phyloP scores from a whole-genome alignment of 2,329 filamentous ascomycete species.

The Alternaria sp. region DNA sequence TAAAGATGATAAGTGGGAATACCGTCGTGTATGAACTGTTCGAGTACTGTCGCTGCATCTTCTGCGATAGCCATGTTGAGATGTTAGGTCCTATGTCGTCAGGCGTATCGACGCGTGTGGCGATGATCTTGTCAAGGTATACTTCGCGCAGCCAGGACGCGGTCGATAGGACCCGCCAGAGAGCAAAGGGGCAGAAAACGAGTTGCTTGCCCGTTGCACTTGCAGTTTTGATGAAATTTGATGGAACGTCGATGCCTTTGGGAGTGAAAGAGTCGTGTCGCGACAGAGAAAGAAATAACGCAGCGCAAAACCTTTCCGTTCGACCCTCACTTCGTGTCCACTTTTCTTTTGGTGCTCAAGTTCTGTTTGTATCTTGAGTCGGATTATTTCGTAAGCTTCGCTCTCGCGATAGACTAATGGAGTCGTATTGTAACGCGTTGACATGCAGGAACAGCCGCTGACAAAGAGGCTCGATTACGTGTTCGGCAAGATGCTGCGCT shows the following conservation, averaged over 20 bases:
- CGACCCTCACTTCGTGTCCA: not conserved
- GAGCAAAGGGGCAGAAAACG: not conserved
- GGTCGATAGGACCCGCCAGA: not conserved
- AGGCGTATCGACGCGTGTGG: slow-evolving; percentile 2
- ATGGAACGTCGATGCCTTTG: slow-evolving; percentile 26
- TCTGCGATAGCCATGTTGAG: slow-evolving; percentile 55
- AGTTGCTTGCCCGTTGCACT: not conserved
- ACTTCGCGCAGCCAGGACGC: not conserved
- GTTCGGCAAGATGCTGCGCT: slow-evolving; percentile 34
- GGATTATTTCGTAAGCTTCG: not conserved
- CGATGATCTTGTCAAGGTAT: not conserved
- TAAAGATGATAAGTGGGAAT: slow-evolving; percentile 6
- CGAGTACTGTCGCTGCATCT: slow-evolving; percentile 74
- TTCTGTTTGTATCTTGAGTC: not conserved
- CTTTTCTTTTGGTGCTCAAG: not conserved
- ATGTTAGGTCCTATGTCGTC: not conserved
- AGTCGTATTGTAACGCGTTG: slow-evolving; percentile 7
- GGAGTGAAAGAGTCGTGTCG: slow-evolving; percentile 18
- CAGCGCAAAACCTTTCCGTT: not conserved
- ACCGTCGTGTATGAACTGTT: slow-evolving; percentile 78
- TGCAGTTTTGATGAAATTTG: slow-evolving; percentile 28
- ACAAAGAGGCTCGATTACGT: slow-evolving; percentile 38
- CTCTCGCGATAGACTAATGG: slow-evolving; percentile 1
- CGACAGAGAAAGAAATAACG: slow-evolving; percentile 16
- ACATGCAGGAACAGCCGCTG: slow-evolving; percentile 14